These are phyloP conservation scores for Cordyceps farinosa DNA, from an alignment of 2,329 filamentous ascomycete species.

Conservation along the genomic window DNA sequence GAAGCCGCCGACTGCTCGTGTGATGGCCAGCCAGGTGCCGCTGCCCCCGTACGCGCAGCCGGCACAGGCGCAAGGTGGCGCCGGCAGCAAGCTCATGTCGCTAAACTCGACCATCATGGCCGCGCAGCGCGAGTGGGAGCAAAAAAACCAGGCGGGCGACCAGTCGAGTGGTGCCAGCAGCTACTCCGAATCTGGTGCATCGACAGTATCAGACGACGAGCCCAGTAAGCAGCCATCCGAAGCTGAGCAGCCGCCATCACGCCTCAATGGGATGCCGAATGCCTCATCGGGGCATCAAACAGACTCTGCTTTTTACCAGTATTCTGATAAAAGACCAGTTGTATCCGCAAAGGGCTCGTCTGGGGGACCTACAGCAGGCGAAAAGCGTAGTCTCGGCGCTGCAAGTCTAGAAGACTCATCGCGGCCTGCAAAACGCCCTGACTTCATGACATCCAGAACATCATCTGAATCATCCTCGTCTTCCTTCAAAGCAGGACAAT, in stretches of 20 bases:
- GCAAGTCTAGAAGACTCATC: background rate
- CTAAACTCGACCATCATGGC: slow-evolving; percentile 25
- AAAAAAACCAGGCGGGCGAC: background rate
- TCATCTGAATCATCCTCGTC: background rate
- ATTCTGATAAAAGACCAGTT: background rate
- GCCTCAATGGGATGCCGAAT: background rate
- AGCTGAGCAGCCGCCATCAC: background rate
- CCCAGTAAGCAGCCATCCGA: background rate
- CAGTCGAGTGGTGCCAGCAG: background rate
- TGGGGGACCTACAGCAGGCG: background rate
- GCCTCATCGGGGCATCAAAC: background rate
- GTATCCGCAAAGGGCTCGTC: background rate
- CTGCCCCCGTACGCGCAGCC: slow-evolving; percentile 5
- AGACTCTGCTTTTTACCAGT: background rate
- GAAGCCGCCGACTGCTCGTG: background rate
- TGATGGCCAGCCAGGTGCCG: background rate
- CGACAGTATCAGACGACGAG: background rate
- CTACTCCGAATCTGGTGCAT: background rate
- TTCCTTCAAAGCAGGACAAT: background rate
- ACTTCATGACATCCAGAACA: background rate
- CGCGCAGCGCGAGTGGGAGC: slow-evolving; percentile 31
- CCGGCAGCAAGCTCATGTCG: slow-evolving; percentile 1
- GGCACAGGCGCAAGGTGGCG: background rate
- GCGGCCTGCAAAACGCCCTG: background rate
- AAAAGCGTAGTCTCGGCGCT: background rate